A percentile compares a stretch with the other conserved stretches of the same genome.
These are phyloP conservation scores for Abrus pulchellus DNA, from an alignment of 306 rosid genomes.

Conservation along the genomic window DNA sequence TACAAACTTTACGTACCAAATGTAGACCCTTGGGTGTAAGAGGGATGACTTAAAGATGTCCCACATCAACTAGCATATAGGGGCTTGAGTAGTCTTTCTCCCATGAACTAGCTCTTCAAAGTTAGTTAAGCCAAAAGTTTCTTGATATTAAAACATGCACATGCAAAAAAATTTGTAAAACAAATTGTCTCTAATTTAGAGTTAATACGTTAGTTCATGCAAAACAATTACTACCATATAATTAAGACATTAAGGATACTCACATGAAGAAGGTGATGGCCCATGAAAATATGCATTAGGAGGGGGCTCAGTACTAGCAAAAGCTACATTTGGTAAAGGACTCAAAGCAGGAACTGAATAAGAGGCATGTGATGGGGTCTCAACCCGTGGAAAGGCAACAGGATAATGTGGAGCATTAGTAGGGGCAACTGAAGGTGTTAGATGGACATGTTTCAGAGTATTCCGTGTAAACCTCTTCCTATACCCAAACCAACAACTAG, in stretches of 20 bases:
- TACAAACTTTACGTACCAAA: too few species aligned
- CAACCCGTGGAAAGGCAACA: constrained; percentile 51
- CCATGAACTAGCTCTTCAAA: too few species aligned
- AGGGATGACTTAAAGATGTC: too few species aligned
- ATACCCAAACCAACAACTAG: constrained; percentile 56
- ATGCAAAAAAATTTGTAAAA: not conserved
- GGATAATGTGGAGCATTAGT: constrained; percentile 50
- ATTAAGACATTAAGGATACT: constrained; percentile 49
- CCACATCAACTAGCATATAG: too few species aligned
- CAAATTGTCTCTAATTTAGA: constrained; percentile 15
- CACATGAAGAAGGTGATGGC: constrained; percentile 65
- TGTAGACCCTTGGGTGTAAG: too few species aligned
- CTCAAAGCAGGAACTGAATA: constrained; percentile 64
- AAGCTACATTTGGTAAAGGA: constrained; percentile 75
- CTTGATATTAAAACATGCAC: constrained; percentile 3
- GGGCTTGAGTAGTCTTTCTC: too few species aligned
- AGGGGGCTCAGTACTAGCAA: constrained; percentile 68
- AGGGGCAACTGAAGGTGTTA: constrained; percentile 66
- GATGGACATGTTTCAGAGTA: constrained; percentile 51
- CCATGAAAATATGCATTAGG: constrained; percentile 50
- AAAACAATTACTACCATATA: constrained; percentile 25
- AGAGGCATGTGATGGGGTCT: constrained; percentile 53
- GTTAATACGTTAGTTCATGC: constrained; percentile 18
- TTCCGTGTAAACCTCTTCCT: constrained; percentile 55
- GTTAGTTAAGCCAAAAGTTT: too few species aligned